Conservation (phyloP, 148 eudicot genomes). For the Chenopodium suecicum region DNA sequence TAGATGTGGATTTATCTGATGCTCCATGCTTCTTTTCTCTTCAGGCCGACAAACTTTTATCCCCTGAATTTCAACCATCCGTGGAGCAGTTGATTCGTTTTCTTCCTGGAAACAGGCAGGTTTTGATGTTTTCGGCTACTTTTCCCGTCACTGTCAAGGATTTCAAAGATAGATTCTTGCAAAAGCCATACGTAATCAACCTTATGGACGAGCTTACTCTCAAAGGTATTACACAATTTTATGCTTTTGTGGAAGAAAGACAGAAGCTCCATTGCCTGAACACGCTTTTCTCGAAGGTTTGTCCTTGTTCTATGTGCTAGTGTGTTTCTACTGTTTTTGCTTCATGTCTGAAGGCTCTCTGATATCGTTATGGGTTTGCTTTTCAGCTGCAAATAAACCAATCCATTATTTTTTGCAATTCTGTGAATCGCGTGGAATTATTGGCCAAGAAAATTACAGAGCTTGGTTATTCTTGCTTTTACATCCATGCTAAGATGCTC, state of each 20-base stretch:
- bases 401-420: constrained; percentile 90
- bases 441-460: constrained; percentile 91
- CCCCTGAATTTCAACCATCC: constrained; percentile 83
- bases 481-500: constrained; percentile 95
- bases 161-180: constrained; percentile 74
- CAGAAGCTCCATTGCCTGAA: constrained; percentile 90
- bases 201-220: constrained; percentile 93
- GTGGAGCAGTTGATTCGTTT: constrained; percentile 66
- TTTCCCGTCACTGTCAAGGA: constrained; percentile 92
- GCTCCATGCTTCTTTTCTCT: constrained; percentile 21
- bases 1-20: constrained; percentile 23
- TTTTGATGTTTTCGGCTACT: constrained; percentile 86
- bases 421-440: constrained; percentile 88
- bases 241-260: constrained; percentile 93
- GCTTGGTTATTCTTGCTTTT: constrained; percentile 92
- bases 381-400: constrained; percentile 94
- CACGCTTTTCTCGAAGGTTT: constrained; percentile 91
- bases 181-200: constrained; percentile 73
- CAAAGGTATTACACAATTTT: constrained; percentile 83
- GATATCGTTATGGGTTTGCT: constrained; percentile 16
- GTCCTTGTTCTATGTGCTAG: constrained; percentile 17
- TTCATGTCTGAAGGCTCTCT: constrained; percentile 11
- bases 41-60: constrained; percentile 79
- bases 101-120: constrained; percentile 60
- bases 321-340: background rate